phyloP scores from a whole-genome alignment of 306 rosid genomes.

The Astragalus membranaceus region DNA sequence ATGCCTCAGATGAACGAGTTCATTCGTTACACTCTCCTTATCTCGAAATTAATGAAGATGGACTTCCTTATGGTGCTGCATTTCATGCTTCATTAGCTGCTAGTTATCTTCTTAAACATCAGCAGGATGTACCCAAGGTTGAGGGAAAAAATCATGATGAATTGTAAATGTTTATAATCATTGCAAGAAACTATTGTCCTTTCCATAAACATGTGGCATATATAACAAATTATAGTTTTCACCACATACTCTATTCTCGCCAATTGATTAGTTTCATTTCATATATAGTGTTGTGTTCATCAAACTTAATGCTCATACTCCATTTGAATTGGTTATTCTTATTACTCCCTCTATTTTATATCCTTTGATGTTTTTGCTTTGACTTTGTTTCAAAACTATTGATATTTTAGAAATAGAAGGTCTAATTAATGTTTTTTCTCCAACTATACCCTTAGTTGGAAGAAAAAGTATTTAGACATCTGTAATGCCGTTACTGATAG shows the following conservation, averaged over 20 bases:
- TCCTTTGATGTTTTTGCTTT: too few species aligned
- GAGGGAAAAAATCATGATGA: conserved; percentile 42
- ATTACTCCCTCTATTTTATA: not conserved
- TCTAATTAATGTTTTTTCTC: too few species aligned
- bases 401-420: too few species aligned
- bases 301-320: not conserved
- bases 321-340: not conserved
- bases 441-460: too few species aligned
- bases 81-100: conserved; percentile 81
- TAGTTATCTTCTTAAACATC: conserved; percentile 46
- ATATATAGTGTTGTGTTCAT: not conserved
- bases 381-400: too few species aligned
- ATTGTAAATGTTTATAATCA: conserved; percentile 23
- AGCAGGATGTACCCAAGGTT: conserved; percentile 10
- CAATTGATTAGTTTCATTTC: not conserved
- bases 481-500: too few species aligned
- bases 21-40: conserved; percentile 45
- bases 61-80: conserved; percentile 74
- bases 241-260: not conserved
- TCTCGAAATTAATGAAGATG: conserved; percentile 65
- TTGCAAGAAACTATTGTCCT: not conserved
- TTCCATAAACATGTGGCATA: not conserved
- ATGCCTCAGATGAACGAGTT: conserved; percentile 17
- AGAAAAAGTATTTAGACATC: too few species aligned
- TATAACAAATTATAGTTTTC: not conserved